These are phyloP conservation scores for Sedum album DNA, from an alignment of 164 flowering plant genomes.

Conservation along the genomic window DNA sequence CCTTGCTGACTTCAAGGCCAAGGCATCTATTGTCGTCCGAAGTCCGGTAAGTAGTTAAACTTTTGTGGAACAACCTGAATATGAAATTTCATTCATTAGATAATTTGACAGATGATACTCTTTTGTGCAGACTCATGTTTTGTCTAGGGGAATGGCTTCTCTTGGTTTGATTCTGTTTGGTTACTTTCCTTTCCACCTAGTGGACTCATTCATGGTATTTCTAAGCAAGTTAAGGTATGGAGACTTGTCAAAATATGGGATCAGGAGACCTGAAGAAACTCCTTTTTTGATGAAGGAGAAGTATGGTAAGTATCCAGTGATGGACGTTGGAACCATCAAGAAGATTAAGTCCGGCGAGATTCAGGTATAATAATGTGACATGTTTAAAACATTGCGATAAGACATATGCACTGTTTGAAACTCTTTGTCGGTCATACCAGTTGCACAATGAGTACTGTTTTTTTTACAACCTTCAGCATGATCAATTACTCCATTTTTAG, in stretches of 20 bases:
- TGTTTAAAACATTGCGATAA: background rate
- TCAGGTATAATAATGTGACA: slow-evolving; percentile 25
- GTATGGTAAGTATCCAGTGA: slow-evolving; percentile 32
- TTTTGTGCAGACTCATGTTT: slow-evolving; percentile 24
- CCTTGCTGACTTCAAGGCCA: slow-evolving; percentile 33
- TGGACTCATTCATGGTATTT: slow-evolving; percentile 27
- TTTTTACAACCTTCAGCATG: background rate
- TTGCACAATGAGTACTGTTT: background rate
- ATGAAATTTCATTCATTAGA: background rate
- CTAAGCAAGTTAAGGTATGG: slow-evolving; percentile 30
- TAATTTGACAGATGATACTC: no score
- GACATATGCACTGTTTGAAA: background rate
- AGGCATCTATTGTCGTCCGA: slow-evolving; percentile 36
- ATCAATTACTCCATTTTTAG: background rate
- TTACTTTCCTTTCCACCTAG: slow-evolving; percentile 14
- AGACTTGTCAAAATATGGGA: slow-evolving; percentile 37
- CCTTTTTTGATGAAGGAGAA: slow-evolving; percentile 28
- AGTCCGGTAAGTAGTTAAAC: slow-evolving; percentile 29
- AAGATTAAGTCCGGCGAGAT: slow-evolving; percentile 42
- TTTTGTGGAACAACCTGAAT: background rate
- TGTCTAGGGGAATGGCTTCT: slow-evolving; percentile 27
- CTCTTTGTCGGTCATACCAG: background rate
- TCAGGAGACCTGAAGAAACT: slow-evolving; percentile 31
- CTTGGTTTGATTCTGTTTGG: slow-evolving; percentile 17
- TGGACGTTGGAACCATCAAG: slow-evolving; percentile 31